These are phyloP conservation scores for Rhytidhysteron rufulum DNA, from an alignment of 2,329 filamentous ascomycete species.

Conservation along the genomic window DNA sequence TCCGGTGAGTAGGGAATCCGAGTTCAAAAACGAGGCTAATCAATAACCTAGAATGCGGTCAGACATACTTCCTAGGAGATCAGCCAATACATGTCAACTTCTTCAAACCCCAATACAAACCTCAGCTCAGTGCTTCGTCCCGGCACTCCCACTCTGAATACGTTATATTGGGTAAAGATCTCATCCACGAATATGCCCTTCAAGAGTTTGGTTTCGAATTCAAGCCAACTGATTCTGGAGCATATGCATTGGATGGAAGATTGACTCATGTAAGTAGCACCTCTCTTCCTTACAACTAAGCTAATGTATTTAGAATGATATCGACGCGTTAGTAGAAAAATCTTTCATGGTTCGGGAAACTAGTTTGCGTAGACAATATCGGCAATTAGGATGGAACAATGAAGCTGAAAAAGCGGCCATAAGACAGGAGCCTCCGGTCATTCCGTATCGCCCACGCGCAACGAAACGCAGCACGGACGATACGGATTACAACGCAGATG, in stretches of 20 bases:
- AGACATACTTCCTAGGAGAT: constrained; percentile 17
- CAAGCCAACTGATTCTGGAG: constrained; percentile 4
- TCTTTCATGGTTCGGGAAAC: constrained; percentile 17
- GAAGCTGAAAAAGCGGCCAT: too few relatives aligned
- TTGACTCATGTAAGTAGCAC: constrained; percentile 13
- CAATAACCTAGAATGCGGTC: constrained; percentile 9
- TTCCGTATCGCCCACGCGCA: too few relatives aligned
- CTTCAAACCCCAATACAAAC: constrained; percentile 17
- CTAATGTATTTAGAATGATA: constrained; percentile 8
- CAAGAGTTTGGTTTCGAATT: constrained; percentile 9
- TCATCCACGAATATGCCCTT: constrained; percentile 14
- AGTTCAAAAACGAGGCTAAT: not conserved
- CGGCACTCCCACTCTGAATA: constrained; percentile 4
- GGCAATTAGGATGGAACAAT: constrained; percentile 12
- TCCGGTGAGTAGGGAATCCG: constrained; percentile 12
- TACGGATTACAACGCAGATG: too few relatives aligned
- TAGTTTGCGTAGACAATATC: constrained; percentile 8
- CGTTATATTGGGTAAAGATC: constrained; percentile 10
- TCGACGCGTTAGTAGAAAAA: constrained; percentile 15
- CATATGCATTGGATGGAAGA: constrained; percentile 12
- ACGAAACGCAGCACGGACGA: too few relatives aligned
- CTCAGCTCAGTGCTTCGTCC: constrained; percentile 9
- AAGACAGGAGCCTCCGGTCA: too few relatives aligned
- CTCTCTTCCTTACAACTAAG: not conserved
- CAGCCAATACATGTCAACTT: constrained; percentile 19